Conservation (phyloP, 306 rosid species). For the Erythrophleum fordii region DNA sequence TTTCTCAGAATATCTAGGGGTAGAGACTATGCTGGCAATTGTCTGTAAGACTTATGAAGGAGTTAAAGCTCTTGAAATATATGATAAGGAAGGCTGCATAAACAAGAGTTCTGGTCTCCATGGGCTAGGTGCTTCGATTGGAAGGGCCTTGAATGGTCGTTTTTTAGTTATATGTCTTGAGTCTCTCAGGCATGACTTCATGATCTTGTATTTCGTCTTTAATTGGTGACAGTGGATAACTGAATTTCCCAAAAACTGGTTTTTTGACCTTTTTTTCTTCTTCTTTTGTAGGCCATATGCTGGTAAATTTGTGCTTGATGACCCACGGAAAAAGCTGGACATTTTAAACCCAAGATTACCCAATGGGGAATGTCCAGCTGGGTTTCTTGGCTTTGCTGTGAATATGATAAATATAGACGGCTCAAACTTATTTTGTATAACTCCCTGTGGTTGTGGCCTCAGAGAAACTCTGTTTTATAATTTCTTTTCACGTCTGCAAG, state of each 20-base stretch:
- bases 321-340: constrained; percentile 76
- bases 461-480: constrained; percentile 77
- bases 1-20: constrained; percentile 80
- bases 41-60: constrained; percentile 84
- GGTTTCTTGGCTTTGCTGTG: constrained; percentile 88
- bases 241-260: constrained; percentile 21
- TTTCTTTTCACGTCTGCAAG: constrained; percentile 85
- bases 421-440: constrained; percentile 58
- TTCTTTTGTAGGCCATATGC: constrained; percentile 63
- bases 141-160: constrained; percentile 73
- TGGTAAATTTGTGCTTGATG: constrained; percentile 66
- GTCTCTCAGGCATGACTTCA: constrained; percentile 63
- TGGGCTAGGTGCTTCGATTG: constrained; percentile 68
- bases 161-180: constrained; percentile 83
- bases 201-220: constrained; percentile 31
- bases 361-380: constrained; percentile 75
- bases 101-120: constrained; percentile 68
- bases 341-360: constrained; percentile 78
- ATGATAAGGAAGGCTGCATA: constrained; percentile 71
- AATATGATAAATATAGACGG: constrained; percentile 74
- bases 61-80: constrained; percentile 72
- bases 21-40: constrained; percentile 76
- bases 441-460: constrained; percentile 75
- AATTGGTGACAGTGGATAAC: constrained; percentile 35
- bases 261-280: background rate